phyloP scores from a whole-genome alignment of 2,329 filamentous ascomycete genomes.

The Cyclaneusma minus region DNA sequence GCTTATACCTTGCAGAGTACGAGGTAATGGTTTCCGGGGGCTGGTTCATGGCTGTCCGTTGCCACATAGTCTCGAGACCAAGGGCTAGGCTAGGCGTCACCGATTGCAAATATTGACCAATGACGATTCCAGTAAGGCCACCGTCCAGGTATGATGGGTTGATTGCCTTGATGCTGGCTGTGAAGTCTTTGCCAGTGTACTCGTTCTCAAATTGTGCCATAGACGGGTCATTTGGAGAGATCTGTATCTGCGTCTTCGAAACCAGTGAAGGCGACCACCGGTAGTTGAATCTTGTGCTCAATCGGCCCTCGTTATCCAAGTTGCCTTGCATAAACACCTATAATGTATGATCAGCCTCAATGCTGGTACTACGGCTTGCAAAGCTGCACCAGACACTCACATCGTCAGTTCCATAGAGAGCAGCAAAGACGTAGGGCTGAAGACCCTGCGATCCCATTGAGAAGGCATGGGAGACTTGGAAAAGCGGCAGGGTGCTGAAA shows the following conservation, averaged over 20 bases:
- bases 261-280: slow-evolving; percentile 69
- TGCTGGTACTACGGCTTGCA: not conserved
- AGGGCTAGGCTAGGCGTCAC: slow-evolving; percentile 76
- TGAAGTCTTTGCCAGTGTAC: slow-evolving; percentile 88
- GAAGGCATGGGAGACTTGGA: slow-evolving; percentile 96
- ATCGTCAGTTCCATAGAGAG: slow-evolving; percentile 84
- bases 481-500: slow-evolving; percentile 84
- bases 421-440: slow-evolving; percentile 89
- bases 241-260: slow-evolving; percentile 77
- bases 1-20: slow-evolving; percentile 85
- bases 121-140: slow-evolving; percentile 84
- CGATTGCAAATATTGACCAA: slow-evolving; percentile 89
- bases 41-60: slow-evolving; percentile 67
- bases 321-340: slow-evolving; percentile 94
- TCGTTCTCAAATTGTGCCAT: slow-evolving; percentile 93
- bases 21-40: slow-evolving; percentile 84
- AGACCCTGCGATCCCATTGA: slow-evolving; percentile 79
- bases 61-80: slow-evolving; percentile 87
- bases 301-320: slow-evolving; percentile 78
- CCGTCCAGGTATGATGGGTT: slow-evolving; percentile 93
- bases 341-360: slow-evolving; percentile 9
- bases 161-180: slow-evolving; percentile 78
- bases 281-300: slow-evolving; percentile 85
- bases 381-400: slow-evolving; percentile 34
- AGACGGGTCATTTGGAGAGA: slow-evolving; percentile 65